Conservation (phyloP, 1,284 basidiomycete genomes). For the Boletellus sp. region DNA sequence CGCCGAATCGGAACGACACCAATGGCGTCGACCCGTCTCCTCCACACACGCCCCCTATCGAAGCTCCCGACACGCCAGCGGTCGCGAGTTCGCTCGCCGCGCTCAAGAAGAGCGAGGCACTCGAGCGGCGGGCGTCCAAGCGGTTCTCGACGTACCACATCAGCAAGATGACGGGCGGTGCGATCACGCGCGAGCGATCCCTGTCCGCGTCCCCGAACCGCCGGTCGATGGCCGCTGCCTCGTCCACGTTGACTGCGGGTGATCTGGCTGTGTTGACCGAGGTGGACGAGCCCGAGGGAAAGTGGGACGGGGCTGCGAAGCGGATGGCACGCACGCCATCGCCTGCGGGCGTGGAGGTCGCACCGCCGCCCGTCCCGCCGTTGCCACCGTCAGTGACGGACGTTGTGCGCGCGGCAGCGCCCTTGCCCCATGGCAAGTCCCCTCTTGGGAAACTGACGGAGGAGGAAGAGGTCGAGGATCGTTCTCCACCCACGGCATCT, state of each 20-base stretch:
- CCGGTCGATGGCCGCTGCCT: constrained; percentile 56
- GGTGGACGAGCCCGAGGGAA: constrained; percentile 48
- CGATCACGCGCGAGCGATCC: constrained; percentile 43
- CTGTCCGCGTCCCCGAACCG: constrained; percentile 44
- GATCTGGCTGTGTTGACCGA: constrained; percentile 71
- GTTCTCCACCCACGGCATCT: constrained; percentile 38
- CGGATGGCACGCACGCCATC: constrained; percentile 26
- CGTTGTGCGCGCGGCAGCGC: constrained; percentile 30
- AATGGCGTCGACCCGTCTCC: constrained; percentile 33
- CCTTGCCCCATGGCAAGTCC: constrained; percentile 29
- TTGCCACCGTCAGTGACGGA: constrained; percentile 27
- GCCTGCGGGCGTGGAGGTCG: constrained; percentile 31
- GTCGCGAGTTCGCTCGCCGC: constrained; percentile 85
- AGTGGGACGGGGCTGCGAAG: constrained; percentile 27
- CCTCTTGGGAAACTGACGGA: constrained; percentile 23
- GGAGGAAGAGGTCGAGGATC: constrained; percentile 22
- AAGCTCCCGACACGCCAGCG: constrained; percentile 51
- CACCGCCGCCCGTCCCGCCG: constrained; percentile 48
- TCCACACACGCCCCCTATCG: constrained; percentile 42
- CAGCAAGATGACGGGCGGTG: constrained; percentile 82
- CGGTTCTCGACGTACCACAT: constrained; percentile 96
- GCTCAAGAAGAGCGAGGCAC: constrained; percentile 80
- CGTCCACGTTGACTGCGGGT: constrained; percentile 56
- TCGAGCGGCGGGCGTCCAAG: constrained; percentile 92
- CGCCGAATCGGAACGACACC: constrained; percentile 31